These are phyloP conservation scores for Alternaria hordeiaustralica DNA, from an alignment of 2,329 filamentous ascomycete species.

Conservation along the genomic window DNA sequence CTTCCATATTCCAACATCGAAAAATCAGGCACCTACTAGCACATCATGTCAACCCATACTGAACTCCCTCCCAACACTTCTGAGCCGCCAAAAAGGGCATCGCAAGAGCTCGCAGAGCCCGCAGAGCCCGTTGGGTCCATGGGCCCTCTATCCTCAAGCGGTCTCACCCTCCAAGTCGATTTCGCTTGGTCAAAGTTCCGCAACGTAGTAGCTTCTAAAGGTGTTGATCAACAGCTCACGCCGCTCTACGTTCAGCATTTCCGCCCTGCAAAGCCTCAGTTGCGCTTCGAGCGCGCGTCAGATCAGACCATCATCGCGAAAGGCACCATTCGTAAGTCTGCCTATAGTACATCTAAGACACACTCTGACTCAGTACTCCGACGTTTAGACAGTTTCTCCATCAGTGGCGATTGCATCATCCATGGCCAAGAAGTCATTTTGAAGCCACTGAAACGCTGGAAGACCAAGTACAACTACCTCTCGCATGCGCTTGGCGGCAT, in stretches of 20 bases:
- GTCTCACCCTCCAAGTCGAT: slow-evolving; percentile 23
- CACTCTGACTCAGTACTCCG: not conserved
- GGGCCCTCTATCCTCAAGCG: not conserved
- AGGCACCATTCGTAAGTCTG: slow-evolving; percentile 14
- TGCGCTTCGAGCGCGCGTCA: slow-evolving; percentile 17
- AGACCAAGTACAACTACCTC: slow-evolving; percentile 30
- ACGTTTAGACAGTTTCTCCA: slow-evolving; percentile 15
- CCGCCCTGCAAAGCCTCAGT: slow-evolving; percentile 24
- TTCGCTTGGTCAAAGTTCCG: slow-evolving; percentile 30
- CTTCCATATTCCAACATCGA: not conserved
- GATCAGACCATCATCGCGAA: slow-evolving; percentile 12
- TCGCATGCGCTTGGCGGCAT: slow-evolving; percentile 12
- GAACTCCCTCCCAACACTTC: not conserved
- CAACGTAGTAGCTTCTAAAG: slow-evolving; percentile 21
- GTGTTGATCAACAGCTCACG: slow-evolving; percentile 5
- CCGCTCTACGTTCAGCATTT: slow-evolving; percentile 29
- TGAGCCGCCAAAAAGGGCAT: not conserved
- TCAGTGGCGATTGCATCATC: slow-evolving; percentile 22
- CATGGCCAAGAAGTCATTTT: slow-evolving; percentile 17
- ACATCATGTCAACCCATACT: not conserved
- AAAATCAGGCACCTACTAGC: not conserved
- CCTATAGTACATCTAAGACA: not conserved
- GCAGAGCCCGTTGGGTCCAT: not conserved
- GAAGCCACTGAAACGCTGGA: slow-evolving; percentile 27
- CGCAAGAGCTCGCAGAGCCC: not conserved